Conservation (phyloP, 495 filamentous ascomycete genomes). For the Penicillium antarcticum region DNA sequence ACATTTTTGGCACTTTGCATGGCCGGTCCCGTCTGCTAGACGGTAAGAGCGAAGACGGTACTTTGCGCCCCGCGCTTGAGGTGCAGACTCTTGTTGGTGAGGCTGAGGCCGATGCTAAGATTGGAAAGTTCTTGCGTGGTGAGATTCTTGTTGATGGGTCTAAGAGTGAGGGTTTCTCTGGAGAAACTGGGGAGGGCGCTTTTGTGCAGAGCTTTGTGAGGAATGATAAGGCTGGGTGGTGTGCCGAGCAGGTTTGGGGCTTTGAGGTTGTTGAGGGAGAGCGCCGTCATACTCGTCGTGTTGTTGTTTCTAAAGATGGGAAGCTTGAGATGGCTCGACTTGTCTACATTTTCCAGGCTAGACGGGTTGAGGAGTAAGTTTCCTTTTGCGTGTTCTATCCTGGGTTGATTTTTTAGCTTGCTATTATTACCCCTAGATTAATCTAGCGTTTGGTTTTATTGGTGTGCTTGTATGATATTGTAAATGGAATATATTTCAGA, state of each 20-base stretch:
- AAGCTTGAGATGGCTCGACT: conserved; percentile 62
- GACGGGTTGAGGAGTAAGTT: conserved; percentile 3
- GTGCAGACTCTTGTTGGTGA: conserved; percentile 32
- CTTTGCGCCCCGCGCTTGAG: conserved; percentile 32
- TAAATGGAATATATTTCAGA: too few species aligned
- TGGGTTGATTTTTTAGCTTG: background rate
- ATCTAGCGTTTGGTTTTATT: background rate
- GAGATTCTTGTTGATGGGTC: conserved; percentile 39
- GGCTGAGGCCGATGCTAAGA: conserved; percentile 39
- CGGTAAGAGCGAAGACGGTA: conserved; percentile 34
- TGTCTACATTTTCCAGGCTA: conserved; percentile 63
- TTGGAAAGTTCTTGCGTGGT: conserved; percentile 42
- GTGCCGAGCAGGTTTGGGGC: conserved; percentile 61
- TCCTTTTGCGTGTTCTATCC: background rate
- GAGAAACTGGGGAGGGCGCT: conserved; percentile 39
- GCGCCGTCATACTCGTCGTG: conserved; percentile 65
- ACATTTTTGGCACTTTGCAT: conserved; percentile 72
- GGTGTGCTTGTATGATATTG: background rate
- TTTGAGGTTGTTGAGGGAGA: conserved; percentile 56
- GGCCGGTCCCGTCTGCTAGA: conserved; percentile 58
- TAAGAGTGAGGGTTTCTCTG: conserved; percentile 32
- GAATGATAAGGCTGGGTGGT: conserved; percentile 42
- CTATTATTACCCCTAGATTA: background rate
- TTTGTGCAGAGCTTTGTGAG: conserved; percentile 46
- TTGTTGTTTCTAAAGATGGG: conserved; percentile 60